phyloP scores from a whole-genome alignment of 768 basidiomycete genomes.

The Tephrocybe rancida region DNA sequence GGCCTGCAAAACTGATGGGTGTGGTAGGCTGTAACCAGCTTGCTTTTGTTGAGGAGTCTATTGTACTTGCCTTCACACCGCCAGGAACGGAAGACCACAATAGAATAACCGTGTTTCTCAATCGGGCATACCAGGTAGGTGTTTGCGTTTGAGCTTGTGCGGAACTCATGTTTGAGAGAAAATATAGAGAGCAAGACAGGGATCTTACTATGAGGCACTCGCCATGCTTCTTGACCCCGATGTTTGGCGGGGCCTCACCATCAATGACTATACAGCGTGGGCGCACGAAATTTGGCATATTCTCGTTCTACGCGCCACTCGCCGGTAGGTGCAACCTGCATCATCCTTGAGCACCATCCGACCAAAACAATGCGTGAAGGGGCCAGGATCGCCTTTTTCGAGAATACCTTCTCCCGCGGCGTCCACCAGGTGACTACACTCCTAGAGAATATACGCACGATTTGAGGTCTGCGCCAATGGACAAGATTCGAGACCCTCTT shows the following conservation, averaged over 20 bases:
- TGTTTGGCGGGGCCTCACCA: conserved; percentile 68
- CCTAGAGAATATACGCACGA: conserved; percentile 61
- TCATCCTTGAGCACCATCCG: neutral
- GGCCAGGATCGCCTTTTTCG: conserved; percentile 66
- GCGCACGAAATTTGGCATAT: conserved; percentile 79
- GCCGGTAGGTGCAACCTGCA: conserved; percentile 63
- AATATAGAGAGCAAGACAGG: conserved; percentile 66
- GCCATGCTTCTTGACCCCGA: conserved; percentile 64
- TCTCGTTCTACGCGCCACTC: conserved; percentile 64
- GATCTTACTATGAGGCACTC: conserved; percentile 63
- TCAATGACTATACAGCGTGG: conserved; percentile 74
- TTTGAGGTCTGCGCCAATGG: conserved; percentile 36
- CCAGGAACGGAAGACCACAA: conserved; percentile 61
- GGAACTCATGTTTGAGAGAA: neutral
- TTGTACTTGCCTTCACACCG: conserved; percentile 69
- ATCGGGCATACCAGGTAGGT: conserved; percentile 68
- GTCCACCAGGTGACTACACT: conserved; percentile 57
- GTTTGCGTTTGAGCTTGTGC: neutral
- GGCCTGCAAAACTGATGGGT: neutral
- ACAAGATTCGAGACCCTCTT: conserved; percentile 43
- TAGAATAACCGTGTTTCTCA: conserved; percentile 59
- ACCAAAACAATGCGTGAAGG: conserved; percentile 31
- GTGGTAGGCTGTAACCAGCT: conserved; percentile 65
- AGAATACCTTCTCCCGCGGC: conserved; percentile 65
- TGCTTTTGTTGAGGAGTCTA: conserved; percentile 65